Percentiles rank a stretch among this genome's conserved stretches.
phyloP scores from a whole-genome alignment of 495 filamentous ascomycete genomes.

The Cairneyella variabilis region DNA sequence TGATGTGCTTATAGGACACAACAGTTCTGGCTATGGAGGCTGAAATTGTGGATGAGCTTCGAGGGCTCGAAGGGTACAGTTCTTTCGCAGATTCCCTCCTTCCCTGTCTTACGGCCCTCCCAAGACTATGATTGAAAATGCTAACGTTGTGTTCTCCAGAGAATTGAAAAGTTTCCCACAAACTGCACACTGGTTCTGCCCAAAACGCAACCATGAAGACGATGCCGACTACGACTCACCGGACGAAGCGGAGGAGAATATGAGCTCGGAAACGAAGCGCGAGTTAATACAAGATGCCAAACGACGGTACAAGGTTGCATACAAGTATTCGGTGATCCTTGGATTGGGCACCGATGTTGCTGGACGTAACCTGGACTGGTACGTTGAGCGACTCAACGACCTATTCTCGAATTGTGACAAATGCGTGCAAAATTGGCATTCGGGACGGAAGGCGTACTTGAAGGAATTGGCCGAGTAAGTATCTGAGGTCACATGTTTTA shows the following conservation, averaged over 20 bases:
- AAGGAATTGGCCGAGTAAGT: conserved; percentile 53
- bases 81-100: background rate
- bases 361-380: conserved; percentile 8
- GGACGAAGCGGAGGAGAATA: conserved; percentile 22
- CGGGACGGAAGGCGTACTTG: conserved; percentile 58
- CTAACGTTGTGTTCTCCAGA: conserved; percentile 4
- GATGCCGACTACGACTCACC: conserved; percentile 23
- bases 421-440: conserved; percentile 80
- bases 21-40: conserved; percentile 19
- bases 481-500: background rate
- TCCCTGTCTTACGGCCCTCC: no score
- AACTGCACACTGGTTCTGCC: conserved; percentile 46
- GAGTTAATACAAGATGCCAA: conserved; percentile 19
- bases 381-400: conserved; percentile 36
- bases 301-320: conserved; percentile 22
- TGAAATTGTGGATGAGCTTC: conserved; percentile 27
- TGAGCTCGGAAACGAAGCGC: conserved; percentile 23
- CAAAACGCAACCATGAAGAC: conserved; percentile 44
- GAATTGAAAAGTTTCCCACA: conserved; percentile 34
- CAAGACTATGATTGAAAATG: background rate
- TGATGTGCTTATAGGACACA: conserved; percentile 11
- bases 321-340: conserved; percentile 21
- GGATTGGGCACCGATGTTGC: conserved; percentile 16
- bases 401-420: conserved; percentile 67
- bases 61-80: conserved; percentile 22